Conservation (phyloP, 495 filamentous ascomycete species). For the Podospora pseudopauciseta region DNA sequence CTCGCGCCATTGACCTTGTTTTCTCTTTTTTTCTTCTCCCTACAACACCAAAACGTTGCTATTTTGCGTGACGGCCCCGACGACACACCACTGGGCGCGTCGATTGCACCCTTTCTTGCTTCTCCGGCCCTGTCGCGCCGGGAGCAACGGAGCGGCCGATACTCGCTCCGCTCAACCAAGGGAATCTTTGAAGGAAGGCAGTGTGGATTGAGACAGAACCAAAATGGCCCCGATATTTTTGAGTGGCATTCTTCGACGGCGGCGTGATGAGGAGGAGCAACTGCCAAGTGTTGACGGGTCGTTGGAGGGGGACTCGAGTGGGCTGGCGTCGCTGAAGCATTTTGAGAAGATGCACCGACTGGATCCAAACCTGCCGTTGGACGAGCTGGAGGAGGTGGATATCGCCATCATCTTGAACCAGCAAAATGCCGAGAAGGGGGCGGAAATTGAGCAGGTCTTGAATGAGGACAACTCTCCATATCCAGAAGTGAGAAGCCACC, state of each 20-base stretch:
- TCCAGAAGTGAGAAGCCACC: constrained; percentile 50
- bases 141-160: constrained; percentile 19
- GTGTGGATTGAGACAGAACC: neutral
- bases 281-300: constrained; percentile 32
- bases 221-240: constrained; percentile 18
- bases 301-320: constrained; percentile 28
- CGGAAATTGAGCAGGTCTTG: constrained; percentile 54
- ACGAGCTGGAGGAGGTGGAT: constrained; percentile 59
- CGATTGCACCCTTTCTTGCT: constrained; percentile 15
- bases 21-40: constrained; percentile 8
- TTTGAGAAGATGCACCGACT: constrained; percentile 61
- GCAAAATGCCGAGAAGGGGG: constrained; percentile 49
- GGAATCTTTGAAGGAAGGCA: neutral
- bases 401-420: constrained; percentile 55
- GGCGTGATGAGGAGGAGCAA: constrained; percentile 23
- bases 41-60: constrained; percentile 1
- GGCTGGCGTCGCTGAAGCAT: constrained; percentile 38
- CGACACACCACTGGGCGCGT: constrained; percentile 13
- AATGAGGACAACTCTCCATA: constrained; percentile 67
- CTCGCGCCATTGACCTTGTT: constrained; percentile 5
- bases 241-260: constrained; percentile 29
- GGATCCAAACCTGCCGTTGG: constrained; percentile 65
- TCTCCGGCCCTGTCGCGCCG: constrained; percentile 26
- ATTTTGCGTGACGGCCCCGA: constrained; percentile 4
- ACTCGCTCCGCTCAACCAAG: neutral